Evolutionary conservation across 2,329 filamentous ascomycete species (phyloP), one percentile per base, ranked within the genome.

Genomic region (Pyrenophora seminiperda): DNA sequence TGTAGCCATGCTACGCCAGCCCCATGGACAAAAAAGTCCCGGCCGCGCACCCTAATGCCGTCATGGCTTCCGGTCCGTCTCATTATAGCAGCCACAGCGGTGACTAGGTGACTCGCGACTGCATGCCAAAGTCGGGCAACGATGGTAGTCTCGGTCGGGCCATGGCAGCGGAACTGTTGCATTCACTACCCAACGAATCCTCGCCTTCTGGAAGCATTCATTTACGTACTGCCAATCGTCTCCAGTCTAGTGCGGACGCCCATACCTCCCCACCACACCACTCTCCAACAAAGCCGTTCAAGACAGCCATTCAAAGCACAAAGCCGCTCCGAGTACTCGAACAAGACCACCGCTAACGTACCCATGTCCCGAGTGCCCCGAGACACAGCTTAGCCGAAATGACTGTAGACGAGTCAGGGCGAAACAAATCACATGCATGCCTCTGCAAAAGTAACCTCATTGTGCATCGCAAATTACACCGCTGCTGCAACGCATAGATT

Each of bases 201-300:
- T 47, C 41, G 45, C 22, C 49, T 48, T 48, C 49, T 42, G 24
- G 33, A 48, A 48, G 53, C 59, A 48, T 66, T 65, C 49, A 41
- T 65, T 69, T 67, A 67, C 63, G 54, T 69, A 56, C 64, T 66
- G 58, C 61, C 58, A 61, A 64, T 59, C 51, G 30, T 37, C 49
- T 54, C 34, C 18, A 53, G 50, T 38, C 50, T 61, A 59, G 56
- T 48, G 50, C 40, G 24, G 9, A 9, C 24, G 7, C 24, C 2
- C 7, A 24, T 33, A 37, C 42, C 42, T 43, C 34, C 37, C 24
- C 39, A 51, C 30, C 50, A 58, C 49, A 41, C 46, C 47, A 53
- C 31, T 18, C 24, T 22, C 32, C 40, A 30, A 36, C 45, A 39
- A 41, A 44, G 33, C 22, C 40, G 46, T 43, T 38, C 43, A 24